Evolutionary conservation across 2,329 filamentous ascomycete species (phyloP), one percentile per base, ranked within the genome.

Genomic region (Fusarium sp.): DNA sequence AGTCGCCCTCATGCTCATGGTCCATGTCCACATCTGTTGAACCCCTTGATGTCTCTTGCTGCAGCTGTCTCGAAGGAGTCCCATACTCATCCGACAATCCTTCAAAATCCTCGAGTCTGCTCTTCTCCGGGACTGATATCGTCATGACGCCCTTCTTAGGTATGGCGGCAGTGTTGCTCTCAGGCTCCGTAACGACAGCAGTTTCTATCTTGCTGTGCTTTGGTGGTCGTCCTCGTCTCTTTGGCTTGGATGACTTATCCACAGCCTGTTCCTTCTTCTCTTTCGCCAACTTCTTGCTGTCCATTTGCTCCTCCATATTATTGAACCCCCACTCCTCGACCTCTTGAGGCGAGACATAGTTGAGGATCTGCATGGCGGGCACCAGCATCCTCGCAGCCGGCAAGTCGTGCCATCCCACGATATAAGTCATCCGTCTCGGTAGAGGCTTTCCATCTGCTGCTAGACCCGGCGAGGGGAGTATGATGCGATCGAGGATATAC

Each of bases 321-420:
- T 82, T 78, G 63, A 84, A 86, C 71, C 91, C 90, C 83, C 86
- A 92, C 0, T 89, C 84, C 77, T 92, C 91, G 4, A 91, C 75
- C 11, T 84, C 85, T 13, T 84, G 82, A 2, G 88, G 87, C 0
- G 90, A 91, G 9, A 92, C 89, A 71, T 91, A 92, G 35, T 92
- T 86, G 14, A 88, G 83, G 7, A 91, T 84, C 69, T 84, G 65
- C 82, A 85, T 83, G 76, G 86, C 76, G 74, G 83, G 85, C 2
- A 91, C 82, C 4, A 86, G 75, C 56, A 87, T 79, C 20, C 85
- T 83, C 43, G 86, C 88, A 0, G 85, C 84, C 0, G 88, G 88
- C 1, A 87, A 78, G 68, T 91, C 88, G 27, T 81, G 84, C 86
- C 89, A 91, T 8, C 86, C 86, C 6, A 92, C 83, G 3, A 89